Evolutionary conservation across 2,329 filamentous ascomycete species (phyloP).

Genomic region (Aspergillus amoenus): DNA sequence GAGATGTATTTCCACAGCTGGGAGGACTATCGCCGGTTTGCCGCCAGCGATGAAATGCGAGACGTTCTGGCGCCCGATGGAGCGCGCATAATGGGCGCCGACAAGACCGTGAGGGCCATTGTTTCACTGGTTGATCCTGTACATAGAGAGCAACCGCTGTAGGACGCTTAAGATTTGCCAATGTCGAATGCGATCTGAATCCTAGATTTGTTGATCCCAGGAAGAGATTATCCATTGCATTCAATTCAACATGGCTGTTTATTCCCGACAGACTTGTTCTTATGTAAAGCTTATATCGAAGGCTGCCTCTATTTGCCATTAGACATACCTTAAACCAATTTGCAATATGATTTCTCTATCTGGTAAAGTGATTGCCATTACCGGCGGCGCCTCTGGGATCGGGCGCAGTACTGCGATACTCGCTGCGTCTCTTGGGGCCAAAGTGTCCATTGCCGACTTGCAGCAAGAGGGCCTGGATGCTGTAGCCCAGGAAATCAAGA

Average conservation of each 20-base stretch:
- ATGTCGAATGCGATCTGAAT: no score
- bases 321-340: neutral
- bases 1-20: neutral
- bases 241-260: no score
- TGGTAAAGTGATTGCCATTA: constrained; percentile 6
- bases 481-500: neutral
- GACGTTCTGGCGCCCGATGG: neutral
- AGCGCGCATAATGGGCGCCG: neutral
- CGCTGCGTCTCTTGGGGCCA: neutral
- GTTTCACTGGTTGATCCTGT: neutral
- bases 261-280: no score
- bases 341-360: neutral
- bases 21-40: neutral
- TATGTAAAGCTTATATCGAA: no score
- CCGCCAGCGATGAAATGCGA: neutral
- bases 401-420: neutral
- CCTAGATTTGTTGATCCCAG: no score
- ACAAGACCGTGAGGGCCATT: neutral
- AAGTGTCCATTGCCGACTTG: neutral
- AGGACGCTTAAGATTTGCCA: no score
- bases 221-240: no score
- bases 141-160: no score
- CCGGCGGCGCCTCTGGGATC: neutral
- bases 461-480: neutral
- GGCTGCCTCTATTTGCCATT: no score